Percentiles rank a stretch among this genome's conserved stretches.
Evolutionary conservation across 2,329 filamentous ascomycete species (phyloP).

Genomic region (Fusarium sp.): DNA sequence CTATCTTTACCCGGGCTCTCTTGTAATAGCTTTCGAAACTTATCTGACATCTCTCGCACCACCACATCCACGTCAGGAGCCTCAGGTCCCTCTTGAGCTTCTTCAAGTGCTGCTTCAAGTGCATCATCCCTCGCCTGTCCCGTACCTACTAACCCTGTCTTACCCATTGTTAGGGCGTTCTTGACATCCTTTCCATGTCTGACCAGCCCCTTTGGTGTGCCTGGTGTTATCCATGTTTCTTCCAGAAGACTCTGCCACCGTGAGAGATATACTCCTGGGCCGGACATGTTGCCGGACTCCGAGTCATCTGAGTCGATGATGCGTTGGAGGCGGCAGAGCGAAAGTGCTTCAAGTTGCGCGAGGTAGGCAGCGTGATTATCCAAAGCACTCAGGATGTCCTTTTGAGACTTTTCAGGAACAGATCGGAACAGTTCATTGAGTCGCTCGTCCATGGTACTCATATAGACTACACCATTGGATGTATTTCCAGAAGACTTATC

Average conservation of each 20-base stretch:
- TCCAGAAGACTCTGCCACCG: conserved; percentile 79
- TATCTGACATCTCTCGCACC: conserved; percentile 53
- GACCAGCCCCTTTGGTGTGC: conserved; percentile 60
- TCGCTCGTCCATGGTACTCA: conserved; percentile 53
- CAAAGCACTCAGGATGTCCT: conserved; percentile 61
- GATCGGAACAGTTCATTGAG: conserved; percentile 57
- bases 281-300: conserved; percentile 57
- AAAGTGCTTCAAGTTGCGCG: conserved; percentile 62
- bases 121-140: conserved; percentile 43
- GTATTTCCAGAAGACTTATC: not conserved
- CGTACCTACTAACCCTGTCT: conserved; percentile 52
- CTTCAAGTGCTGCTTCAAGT: conserved; percentile 37
- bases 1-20: conserved; percentile 19
- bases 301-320: conserved; percentile 60
- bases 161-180: conserved; percentile 56
- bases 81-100: conserved; percentile 49
- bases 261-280: conserved; percentile 77
- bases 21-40: conserved; percentile 53
- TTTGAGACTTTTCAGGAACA: conserved; percentile 60
- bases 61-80: conserved; percentile 58
- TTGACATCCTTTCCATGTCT: conserved; percentile 65
- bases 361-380: conserved; percentile 72
- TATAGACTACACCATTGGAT: conserved; percentile 16
- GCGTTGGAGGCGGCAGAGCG: conserved; percentile 63
- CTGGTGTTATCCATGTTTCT: conserved; percentile 74